Conservation (phyloP, 257 asterid genomes). For the Jasminum sambac region DNA sequence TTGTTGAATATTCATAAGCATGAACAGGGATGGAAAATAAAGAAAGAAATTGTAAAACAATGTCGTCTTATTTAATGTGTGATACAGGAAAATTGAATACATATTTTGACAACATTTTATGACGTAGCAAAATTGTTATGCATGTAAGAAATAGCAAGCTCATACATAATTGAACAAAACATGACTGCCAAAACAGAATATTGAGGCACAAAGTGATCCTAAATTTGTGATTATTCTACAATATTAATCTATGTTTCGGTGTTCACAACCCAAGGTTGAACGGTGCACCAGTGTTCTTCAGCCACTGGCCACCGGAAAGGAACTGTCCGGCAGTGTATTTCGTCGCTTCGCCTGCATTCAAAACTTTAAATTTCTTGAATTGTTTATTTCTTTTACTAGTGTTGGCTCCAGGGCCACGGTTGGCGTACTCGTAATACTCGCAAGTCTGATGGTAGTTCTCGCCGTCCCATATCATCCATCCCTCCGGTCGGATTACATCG, state of each 20-base stretch:
- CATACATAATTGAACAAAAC: background rate
- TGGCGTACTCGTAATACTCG: conserved; percentile 43
- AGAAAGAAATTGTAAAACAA: no score
- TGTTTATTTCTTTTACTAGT: conserved; percentile 29
- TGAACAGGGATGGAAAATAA: no score
- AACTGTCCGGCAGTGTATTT: conserved; percentile 26
- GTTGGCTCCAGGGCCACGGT: conserved; percentile 56
- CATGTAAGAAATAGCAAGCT: background rate
- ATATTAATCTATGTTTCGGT: background rate
- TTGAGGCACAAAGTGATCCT: background rate
- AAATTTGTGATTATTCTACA: background rate
- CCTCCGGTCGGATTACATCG: conserved; percentile 63
- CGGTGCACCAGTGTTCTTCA: conserved; percentile 30
- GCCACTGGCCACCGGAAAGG: conserved; percentile 29
- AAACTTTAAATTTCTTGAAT: conserved; percentile 26
- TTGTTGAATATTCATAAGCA: no score
- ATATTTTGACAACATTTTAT: background rate
- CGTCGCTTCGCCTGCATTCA: conserved; percentile 18
- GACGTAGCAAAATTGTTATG: background rate
- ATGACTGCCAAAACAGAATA: background rate
- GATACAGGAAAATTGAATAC: background rate
- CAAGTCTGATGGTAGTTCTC: conserved; percentile 27
- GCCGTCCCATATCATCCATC: conserved; percentile 48
- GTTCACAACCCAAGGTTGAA: conserved; percentile 25
- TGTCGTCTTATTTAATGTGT: no score